Evolutionary conservation across 2,329 filamentous ascomycete species (phyloP).

Genomic region (Hymenoscyphus salicellus): DNA sequence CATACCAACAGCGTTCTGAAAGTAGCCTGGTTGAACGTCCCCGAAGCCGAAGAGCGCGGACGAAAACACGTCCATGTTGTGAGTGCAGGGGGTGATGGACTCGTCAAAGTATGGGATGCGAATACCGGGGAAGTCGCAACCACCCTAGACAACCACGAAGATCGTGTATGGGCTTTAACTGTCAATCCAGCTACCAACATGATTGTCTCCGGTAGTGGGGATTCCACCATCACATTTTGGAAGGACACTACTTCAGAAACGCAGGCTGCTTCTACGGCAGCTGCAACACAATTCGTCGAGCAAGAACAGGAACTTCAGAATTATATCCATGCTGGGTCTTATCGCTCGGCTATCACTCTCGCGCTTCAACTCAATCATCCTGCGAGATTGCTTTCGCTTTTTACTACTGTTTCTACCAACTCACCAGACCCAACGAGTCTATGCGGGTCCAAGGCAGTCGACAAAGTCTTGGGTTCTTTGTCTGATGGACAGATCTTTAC

Average conservation of each 20-base stretch:
- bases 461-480: constrained; percentile 74
- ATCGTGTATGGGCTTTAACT: constrained; percentile 88
- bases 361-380: constrained; percentile 94
- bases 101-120: constrained; percentile 95
- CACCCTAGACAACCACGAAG: constrained; percentile 94
- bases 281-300: constrained; percentile 77
- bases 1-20: constrained; percentile 96
- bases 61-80: constrained; percentile 70
- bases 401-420: constrained; percentile 69
- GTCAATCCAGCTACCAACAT: constrained; percentile 66
- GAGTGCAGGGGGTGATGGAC: constrained; percentile 86
- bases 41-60: constrained; percentile 46
- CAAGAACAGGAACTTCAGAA: constrained; percentile 94
- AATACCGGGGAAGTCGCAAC: constrained; percentile 79
- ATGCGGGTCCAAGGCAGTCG: constrained; percentile 67
- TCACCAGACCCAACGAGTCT: constrained; percentile 61
- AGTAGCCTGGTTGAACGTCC: constrained; percentile 75
- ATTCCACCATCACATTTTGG: constrained; percentile 95
- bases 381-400: constrained; percentile 76
- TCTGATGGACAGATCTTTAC: constrained; percentile 83
- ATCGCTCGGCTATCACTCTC: constrained; percentile 87
- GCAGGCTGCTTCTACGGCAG: constrained; percentile 68
- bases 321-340: constrained; percentile 82
- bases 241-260: constrained; percentile 83
- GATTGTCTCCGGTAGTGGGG: constrained; percentile 85